phyloP scores from a whole-genome alignment of 164 flowering plant genomes.

The Akebia trifoliata region DNA sequence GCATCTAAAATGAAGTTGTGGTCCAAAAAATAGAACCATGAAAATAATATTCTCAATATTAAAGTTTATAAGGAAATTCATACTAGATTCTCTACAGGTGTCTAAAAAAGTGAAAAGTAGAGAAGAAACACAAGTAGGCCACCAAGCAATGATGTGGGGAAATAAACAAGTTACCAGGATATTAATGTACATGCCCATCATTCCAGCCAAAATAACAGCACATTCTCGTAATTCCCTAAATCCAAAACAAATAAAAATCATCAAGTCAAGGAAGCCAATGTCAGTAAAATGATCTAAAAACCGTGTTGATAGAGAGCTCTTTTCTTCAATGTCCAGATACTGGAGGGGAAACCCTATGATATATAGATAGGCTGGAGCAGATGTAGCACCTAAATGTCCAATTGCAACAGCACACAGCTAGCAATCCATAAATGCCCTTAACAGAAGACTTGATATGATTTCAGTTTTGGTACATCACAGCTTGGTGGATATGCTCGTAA shows the following conservation, averaged over 20 bases:
- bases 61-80: neutral
- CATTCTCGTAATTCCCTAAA: conserved; percentile 62
- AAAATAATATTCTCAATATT: neutral
- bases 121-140: neutral
- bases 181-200: conserved; percentile 78
- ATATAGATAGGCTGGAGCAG: too few species aligned
- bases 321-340: neutral
- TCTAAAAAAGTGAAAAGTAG: neutral
- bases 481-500: neutral
- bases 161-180: conserved; percentile 52
- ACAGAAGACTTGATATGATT: too few species aligned
- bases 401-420: too few species aligned
- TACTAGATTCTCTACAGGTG: neutral
- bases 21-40: neutral
- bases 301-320: neutral
- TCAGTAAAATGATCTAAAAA: neutral
- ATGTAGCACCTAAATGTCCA: too few species aligned
- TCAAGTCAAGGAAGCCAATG: conserved; percentile 3
- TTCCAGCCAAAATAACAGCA: conserved; percentile 65
- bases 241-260: conserved; percentile 15
- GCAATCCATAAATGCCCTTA: too few species aligned
- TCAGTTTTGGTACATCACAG: neutral
- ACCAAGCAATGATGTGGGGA: neutral
- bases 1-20: too few species aligned
- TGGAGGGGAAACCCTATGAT: too few species aligned